Evolutionary conservation across 73 alveolate species (phyloP).

Genomic region (Tetrahymena thermophila): DNA sequence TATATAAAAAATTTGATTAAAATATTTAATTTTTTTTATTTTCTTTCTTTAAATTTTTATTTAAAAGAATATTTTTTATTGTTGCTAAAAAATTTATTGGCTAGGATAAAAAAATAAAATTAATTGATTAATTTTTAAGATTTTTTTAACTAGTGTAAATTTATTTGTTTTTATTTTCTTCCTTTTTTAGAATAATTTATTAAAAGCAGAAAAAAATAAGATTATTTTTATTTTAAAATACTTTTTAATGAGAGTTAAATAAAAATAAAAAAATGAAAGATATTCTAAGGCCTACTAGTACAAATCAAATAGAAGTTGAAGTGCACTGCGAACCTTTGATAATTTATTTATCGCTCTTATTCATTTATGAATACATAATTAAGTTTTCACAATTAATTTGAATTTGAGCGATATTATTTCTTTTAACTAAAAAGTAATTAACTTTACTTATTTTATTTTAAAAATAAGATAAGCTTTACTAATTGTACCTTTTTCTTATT

Average conservation of each 20-base stretch:
- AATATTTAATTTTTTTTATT: too few species aligned
- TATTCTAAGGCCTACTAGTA: conserved; percentile 1
- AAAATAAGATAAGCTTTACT: not conserved
- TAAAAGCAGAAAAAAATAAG: too few species aligned
- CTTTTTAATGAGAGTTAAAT: not conserved
- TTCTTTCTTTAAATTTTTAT: too few species aligned
- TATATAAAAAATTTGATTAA: too few species aligned
- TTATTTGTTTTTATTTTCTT: too few species aligned
- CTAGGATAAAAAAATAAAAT: too few species aligned
- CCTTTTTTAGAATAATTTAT: too few species aligned
- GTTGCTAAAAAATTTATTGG: too few species aligned
- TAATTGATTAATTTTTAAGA: too few species aligned
- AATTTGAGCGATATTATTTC: not conserved
- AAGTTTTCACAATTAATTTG: not conserved
- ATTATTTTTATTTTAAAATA: too few species aligned
- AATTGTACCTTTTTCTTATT: not conserved
- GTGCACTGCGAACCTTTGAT: not conserved
- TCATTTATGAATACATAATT: not conserved
- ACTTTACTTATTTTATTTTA: not conserved
- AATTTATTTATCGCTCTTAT: not conserved
- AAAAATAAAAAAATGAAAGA: not conserved
- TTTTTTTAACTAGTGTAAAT: too few species aligned
- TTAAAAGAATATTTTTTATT: too few species aligned
- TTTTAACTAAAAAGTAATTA: not conserved
- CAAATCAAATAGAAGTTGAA: not conserved